Base-by-base conservation (phyloP, 495 filamentous ascomycete genomes). In the Monascus purpureus region DNA sequence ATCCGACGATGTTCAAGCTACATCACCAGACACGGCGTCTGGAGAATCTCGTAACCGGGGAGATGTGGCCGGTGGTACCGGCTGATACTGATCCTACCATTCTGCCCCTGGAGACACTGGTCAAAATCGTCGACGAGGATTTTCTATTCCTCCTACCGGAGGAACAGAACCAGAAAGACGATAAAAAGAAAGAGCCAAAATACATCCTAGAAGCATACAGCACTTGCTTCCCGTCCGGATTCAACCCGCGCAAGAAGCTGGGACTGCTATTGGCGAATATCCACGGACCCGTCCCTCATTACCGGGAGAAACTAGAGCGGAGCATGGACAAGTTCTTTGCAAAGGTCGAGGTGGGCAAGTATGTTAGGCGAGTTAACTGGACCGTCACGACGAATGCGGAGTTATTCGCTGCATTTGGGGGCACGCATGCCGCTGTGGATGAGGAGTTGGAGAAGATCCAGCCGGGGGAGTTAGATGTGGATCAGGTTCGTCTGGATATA, bases 261-360 rank as follows among this genome's bases (percentile, higher is more conserved):
- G 72, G 71, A 0, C 57, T 67, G 37, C 49, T 59, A 1, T 53
- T 90, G 2, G 65, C 66, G 1, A 67, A 72, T 27, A 81, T 92
- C 34, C 85, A 92, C 41, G 53, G 35, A 2, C 78, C 77, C 0
- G 75, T 82, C 0, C 80, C 80, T 1, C 67, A 71, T 1, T 88
- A 85, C 44, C 52, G 51, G 16, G 68, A 70, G 16, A 85, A 80
- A 49, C 63, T 92, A 2, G 73, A 75, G 32, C 65, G 63, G 16
- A 80, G 75, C 33, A 85, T 92, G 77, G 81, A 88, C 47, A 61
- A 73, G 12, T 86, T 77, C 52, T 90, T 92, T 34, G 49, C 50
- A 8, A 42, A 43, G 14, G n/a, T 64, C 7, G 57, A 63, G 35
- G 50, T 53, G 2, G 61, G 60, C 0, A 45, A 36, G 28, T 51